A percentile compares a stretch with the other conserved stretches of the same genome.
These are phyloP conservation scores for Trametes meyenii DNA, from an alignment of 768 basidiomycete species.

Conservation along the genomic window DNA sequence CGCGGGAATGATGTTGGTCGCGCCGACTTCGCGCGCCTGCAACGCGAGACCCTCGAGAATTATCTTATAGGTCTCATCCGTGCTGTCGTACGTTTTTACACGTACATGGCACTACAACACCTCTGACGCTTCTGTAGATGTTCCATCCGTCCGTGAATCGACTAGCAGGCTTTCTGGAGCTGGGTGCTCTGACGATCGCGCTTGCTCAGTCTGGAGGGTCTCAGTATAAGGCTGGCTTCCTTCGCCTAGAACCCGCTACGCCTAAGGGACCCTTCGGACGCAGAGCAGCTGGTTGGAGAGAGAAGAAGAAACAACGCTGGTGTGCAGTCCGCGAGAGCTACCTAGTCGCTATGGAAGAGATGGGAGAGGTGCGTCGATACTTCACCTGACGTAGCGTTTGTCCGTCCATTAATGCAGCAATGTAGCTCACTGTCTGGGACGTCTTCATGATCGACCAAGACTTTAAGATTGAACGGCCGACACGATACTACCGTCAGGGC, in stretches of 20 bases:
- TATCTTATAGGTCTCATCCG: constrained; percentile 89
- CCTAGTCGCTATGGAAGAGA: constrained; percentile 83
- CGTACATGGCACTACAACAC: background rate
- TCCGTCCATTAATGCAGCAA: background rate
- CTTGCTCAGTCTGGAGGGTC: constrained; percentile 80
- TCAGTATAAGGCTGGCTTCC: constrained; percentile 90
- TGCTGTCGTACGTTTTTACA: constrained; percentile 62
- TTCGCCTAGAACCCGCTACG: constrained; percentile 59
- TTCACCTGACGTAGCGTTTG: background rate
- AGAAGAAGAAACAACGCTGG: constrained; percentile 78
- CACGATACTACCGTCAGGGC: constrained; percentile 85
- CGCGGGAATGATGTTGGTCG: constrained; percentile 55
- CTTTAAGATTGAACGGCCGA: constrained; percentile 90
- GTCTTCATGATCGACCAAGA: constrained; percentile 91
- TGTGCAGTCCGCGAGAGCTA: constrained; percentile 92
- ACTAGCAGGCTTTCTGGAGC: constrained; percentile 86
- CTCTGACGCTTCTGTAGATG: constrained; percentile 60
- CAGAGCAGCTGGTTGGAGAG: constrained; percentile 62
- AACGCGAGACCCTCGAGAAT: constrained; percentile 81
- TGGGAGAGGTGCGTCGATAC: constrained; percentile 66
- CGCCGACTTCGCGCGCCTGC: constrained; percentile 78
- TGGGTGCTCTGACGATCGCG: constrained; percentile 83
- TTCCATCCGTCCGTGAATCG: constrained; percentile 93
- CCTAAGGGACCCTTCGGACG: constrained; percentile 47
- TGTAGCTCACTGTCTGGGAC: constrained; percentile 83